These are phyloP conservation scores for Santalum album DNA, from an alignment of 164 flowering plant genomes.

Conservation along the genomic window DNA sequence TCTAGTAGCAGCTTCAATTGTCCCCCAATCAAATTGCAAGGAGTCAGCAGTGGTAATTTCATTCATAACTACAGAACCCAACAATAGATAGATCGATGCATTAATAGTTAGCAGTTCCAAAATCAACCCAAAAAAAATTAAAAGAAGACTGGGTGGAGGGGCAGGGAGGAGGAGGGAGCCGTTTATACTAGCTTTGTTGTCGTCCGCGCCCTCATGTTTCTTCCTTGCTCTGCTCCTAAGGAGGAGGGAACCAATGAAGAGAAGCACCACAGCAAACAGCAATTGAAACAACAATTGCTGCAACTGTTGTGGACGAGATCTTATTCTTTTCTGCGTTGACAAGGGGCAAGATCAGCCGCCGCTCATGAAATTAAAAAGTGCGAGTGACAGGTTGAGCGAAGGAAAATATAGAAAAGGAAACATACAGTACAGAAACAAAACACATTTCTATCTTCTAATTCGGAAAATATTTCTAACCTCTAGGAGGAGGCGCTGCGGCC, in stretches of 20 bases:
- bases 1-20: conserved; percentile 26
- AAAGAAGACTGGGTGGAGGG: no score
- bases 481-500: not conserved
- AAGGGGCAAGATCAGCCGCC: no score
- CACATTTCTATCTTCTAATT: not conserved
- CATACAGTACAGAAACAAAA: no score
- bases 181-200: conserved; percentile 3
- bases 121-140: not conserved
- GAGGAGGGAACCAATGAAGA: conserved; percentile 2
- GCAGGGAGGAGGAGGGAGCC: not conserved
- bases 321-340: conserved; percentile 12
- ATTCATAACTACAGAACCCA: not conserved
- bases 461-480: no score
- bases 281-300: conserved; percentile 14
- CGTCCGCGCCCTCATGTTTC: not conserved
- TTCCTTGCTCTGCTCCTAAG: conserved; percentile 5
- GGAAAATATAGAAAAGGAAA: no score
- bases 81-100: no score
- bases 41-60: conserved; percentile 14
- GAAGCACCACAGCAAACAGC: conserved; percentile 5
- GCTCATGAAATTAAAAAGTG: no score
- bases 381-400: no score
- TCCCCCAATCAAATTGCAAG: conserved; percentile 24
- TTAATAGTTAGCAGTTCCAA: not conserved
- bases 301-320: conserved; percentile 5